Evolutionary conservation across 306 rosid species (phyloP).

Genomic region (Acmispon strigosus): DNA sequence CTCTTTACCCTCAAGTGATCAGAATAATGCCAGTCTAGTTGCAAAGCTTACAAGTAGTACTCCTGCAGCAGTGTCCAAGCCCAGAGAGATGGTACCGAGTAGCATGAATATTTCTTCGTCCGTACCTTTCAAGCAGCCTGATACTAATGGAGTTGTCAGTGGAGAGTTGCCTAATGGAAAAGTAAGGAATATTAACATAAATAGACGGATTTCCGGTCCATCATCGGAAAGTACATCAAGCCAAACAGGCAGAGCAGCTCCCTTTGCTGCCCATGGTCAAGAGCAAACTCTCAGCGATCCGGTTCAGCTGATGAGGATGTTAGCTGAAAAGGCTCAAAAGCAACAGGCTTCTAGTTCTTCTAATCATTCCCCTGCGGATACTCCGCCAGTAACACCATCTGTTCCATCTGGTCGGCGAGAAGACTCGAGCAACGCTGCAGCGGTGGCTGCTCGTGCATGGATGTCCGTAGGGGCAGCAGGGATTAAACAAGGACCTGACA

Average conservation of each 20-base stretch:
- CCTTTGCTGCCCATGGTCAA: conserved; percentile 50
- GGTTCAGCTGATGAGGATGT: conserved; percentile 69
- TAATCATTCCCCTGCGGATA: conserved; percentile 49
- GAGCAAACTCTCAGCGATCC: conserved; percentile 73
- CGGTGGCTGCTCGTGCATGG: conserved; percentile 96
- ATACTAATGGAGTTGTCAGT: conserved; percentile 45
- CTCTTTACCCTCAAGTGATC: conserved; percentile 50
- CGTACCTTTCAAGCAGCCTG: conserved; percentile 52
- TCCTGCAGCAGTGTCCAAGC: conserved; percentile 44
- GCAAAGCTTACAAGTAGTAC: conserved; percentile 50
- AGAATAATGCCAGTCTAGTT: conserved; percentile 42
- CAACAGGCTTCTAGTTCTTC: conserved; percentile 62
- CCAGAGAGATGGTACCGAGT: conserved; percentile 50
- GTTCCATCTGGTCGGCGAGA: conserved; percentile 54
- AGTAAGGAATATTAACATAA: conserved; percentile 27
- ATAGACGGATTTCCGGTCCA: conserved; percentile 39
- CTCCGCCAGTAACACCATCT: conserved; percentile 43
- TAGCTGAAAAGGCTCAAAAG: conserved; percentile 63
- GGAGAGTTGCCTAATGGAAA: conserved; percentile 73
- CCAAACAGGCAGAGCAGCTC: conserved; percentile 46
- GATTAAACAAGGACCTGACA: conserved; percentile 66
- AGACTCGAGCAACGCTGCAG: conserved; percentile 65
- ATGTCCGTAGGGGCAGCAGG: conserved; percentile 96
- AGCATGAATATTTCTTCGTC: conserved; percentile 43
- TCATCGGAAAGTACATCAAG: conserved; percentile 53